phyloP scores from a whole-genome alignment of 441 rosid genomes.

The Macaranga tanarius region DNA sequence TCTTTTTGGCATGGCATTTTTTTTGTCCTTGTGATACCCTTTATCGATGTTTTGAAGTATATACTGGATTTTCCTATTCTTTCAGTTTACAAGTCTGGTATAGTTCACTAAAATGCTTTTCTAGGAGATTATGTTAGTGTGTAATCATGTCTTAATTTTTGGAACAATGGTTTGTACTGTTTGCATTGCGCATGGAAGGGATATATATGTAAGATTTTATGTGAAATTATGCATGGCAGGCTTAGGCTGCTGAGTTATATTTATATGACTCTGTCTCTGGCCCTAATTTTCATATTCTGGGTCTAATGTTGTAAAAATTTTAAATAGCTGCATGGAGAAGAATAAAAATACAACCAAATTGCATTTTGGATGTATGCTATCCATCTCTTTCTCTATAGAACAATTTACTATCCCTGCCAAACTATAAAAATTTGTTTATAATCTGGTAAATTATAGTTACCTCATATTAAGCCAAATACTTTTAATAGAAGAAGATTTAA shows the following conservation, averaged over 20 bases:
- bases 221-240: not conserved
- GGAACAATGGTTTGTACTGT: not conserved
- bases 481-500: too few species aligned
- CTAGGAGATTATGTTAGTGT: not conserved
- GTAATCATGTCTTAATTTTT: not conserved
- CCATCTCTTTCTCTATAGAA: too few species aligned
- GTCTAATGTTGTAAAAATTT: not conserved
- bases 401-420: too few species aligned
- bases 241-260: not conserved
- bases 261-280: not conserved
- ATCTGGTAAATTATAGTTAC: too few species aligned
- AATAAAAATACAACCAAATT: not conserved
- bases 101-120: not conserved
- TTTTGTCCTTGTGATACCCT: not conserved
- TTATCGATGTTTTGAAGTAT: conserved; percentile 4
- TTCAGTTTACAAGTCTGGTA: not conserved
- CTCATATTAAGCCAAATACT: too few species aligned
- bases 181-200: not conserved
- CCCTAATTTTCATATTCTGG: not conserved
- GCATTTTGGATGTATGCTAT: not conserved
- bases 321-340: not conserved
- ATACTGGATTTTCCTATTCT: not conserved
- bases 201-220: not conserved
- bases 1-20: not conserved
- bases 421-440: too few species aligned